phyloP scores from a whole-genome alignment of 2,329 filamentous ascomycete genomes.

The Colletotrichum somersetense region DNA sequence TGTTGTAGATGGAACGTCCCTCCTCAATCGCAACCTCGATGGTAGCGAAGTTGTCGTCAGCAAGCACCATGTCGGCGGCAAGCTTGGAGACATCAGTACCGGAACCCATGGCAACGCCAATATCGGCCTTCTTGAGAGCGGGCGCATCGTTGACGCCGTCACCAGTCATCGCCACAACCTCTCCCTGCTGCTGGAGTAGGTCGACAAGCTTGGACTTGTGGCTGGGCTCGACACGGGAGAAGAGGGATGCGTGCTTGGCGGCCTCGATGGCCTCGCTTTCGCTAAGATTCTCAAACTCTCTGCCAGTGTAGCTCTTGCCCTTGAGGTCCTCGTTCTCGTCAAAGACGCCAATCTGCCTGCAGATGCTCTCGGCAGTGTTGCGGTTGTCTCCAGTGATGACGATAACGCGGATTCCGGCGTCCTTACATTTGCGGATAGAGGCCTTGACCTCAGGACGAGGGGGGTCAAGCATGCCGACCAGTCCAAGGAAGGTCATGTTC shows the following conservation, averaged over 20 bases:
- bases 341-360: constrained; percentile 96
- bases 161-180: constrained; percentile 99
- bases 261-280: constrained; percentile 85
- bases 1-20: constrained; percentile 98
- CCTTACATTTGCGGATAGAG: constrained; percentile 89
- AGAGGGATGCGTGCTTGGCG: constrained; percentile 87
- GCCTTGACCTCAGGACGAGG: constrained; percentile 90
- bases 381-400: constrained; percentile 99
- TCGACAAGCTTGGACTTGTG: constrained; percentile 99
- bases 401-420: constrained; percentile 94
- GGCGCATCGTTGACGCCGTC: constrained; percentile 99
- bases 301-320: constrained; percentile 95
- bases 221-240: constrained; percentile 93
- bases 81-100: constrained; percentile 97
- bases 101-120: constrained; percentile 98
- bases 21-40: constrained; percentile 97
- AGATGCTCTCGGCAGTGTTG: constrained; percentile 97
- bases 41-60: constrained; percentile 98
- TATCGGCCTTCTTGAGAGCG: constrained; percentile 97
- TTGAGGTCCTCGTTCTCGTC: constrained; percentile 82
- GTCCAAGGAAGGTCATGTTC: constrained; percentile 91
- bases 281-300: constrained; percentile 90
- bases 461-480: constrained; percentile 97
- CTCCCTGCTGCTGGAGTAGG: constrained; percentile 89
- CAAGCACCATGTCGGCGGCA: constrained; percentile 97